phyloP scores from a whole-genome alignment of 2,329 filamentous ascomycete genomes.

The Penicillium nordicum region DNA sequence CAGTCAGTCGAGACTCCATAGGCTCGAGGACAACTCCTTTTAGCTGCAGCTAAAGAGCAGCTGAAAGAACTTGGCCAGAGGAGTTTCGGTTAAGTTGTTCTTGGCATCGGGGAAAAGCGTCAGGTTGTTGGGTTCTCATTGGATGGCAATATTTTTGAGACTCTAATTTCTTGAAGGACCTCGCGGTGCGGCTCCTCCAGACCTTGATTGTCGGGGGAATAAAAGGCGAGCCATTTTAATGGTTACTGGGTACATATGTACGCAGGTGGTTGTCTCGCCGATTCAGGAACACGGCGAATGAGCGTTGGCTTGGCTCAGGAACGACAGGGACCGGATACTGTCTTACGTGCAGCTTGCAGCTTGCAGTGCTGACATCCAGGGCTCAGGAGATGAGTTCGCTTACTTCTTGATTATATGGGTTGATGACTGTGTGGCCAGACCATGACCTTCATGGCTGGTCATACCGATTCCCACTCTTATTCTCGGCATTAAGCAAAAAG shows the following conservation, averaged over 20 bases:
- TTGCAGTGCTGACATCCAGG: neutral
- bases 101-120: conserved; percentile 5
- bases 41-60: neutral
- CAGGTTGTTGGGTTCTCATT: neutral
- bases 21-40: neutral
- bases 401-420: neutral
- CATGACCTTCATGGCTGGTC: neutral
- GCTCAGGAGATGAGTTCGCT: neutral
- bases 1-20: neutral
- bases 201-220: neutral
- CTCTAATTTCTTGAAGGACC: neutral
- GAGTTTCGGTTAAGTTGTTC: neutral
- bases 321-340: neutral
- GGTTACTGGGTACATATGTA: neutral
- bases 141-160: neutral
- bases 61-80: neutral
- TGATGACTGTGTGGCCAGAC: neutral
- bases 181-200: neutral
- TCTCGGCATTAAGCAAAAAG: neutral
- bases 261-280: neutral
- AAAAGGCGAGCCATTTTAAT: neutral
- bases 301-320: neutral
- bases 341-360: neutral
- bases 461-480: no score
- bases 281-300: conserved; percentile 16